Evolutionary conservation across 1,284 basidiomycete genomes (phyloP).

Genomic region (Stereum hirsutum): DNA sequence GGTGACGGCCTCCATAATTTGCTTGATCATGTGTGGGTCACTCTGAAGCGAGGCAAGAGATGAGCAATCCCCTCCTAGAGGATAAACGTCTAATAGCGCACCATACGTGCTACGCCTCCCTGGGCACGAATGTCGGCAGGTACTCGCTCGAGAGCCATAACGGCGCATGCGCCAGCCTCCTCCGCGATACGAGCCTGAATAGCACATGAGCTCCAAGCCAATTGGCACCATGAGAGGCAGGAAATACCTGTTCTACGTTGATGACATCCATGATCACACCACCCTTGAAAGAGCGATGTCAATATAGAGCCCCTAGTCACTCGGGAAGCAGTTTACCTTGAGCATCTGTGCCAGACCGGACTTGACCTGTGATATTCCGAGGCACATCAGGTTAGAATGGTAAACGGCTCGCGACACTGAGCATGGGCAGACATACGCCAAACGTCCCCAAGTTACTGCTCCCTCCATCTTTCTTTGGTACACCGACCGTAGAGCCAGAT

Average conservation of each 20-base stretch:
- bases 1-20: conserved; percentile 86
- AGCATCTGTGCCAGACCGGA: conserved; percentile 93
- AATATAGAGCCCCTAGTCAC: conserved; percentile 1
- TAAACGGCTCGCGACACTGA: neutral
- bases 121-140: conserved; percentile 90
- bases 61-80: neutral
- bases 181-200: conserved; percentile 91
- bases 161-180: conserved; percentile 95
- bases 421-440: conserved; percentile 39
- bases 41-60: conserved; percentile 40
- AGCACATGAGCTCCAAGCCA: conserved; percentile 5
- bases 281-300: conserved; percentile 31
- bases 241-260: conserved; percentile 68
- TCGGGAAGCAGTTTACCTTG: conserved; percentile 46
- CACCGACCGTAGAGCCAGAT: conserved; percentile 26
- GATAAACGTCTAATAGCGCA: conserved; percentile 24
- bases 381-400: too few species aligned
- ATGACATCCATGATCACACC: conserved; percentile 94
- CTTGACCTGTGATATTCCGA: conserved; percentile 57
- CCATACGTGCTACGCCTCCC: conserved; percentile 94
- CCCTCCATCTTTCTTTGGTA: conserved; percentile 48
- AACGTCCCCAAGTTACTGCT: conserved; percentile 75
- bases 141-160: conserved; percentile 95
- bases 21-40: conserved; percentile 95
- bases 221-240: neutral